Evolutionary conservation across 2,329 filamentous ascomycete genomes (phyloP), one percentile per base, ranked within the genome.

Genomic region (Alternaria sp.): DNA sequence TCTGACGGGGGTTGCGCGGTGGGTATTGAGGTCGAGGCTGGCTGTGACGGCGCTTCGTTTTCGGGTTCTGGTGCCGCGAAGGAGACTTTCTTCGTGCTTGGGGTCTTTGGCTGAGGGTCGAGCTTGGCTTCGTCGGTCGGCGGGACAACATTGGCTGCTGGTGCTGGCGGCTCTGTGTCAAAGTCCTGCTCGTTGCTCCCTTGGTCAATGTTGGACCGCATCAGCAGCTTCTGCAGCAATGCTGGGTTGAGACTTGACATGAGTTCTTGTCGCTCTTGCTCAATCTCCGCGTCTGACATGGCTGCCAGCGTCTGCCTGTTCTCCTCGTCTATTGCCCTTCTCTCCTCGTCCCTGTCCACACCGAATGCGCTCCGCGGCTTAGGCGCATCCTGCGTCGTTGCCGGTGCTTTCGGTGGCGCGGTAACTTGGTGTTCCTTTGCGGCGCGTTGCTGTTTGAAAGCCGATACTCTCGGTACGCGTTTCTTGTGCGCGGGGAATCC

Each of bases 401-500:
- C 28, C 1, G 58, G 23, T 61, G 59, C 53, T 47, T 70, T 68
- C 12, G 49, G 63, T 55, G 55, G 21, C 30, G 55, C 49, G 1
- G 65, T 44, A 25, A 59, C 62, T 46, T 73, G 69, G 49, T 73
- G 68, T 20, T 73, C 67, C 50, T 79, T 77, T 14, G 75, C 74
- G 9, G 75, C 77, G 64, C 87, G 85, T 74, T 89, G 87, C 73
- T 92, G 89, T 78, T 93, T 97, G 83, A 97, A 97, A 2, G 91
- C 87, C 2, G 94, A 97, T 8, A 87, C 81, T 61, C 87, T 87
- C 60, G 71, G 70, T 12, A 84, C 86, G 68, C 94, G 89, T 78
- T 92, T 93, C 79, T 92, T 96, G 79, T 94, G 94, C 62, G 90
- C 88, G n/a, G 96, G 96, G 71, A 98, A 98, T 1, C 96, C 96